Conservation (phyloP, 768 basidiomycete species). For the Amanita pallidorosea region DNA sequence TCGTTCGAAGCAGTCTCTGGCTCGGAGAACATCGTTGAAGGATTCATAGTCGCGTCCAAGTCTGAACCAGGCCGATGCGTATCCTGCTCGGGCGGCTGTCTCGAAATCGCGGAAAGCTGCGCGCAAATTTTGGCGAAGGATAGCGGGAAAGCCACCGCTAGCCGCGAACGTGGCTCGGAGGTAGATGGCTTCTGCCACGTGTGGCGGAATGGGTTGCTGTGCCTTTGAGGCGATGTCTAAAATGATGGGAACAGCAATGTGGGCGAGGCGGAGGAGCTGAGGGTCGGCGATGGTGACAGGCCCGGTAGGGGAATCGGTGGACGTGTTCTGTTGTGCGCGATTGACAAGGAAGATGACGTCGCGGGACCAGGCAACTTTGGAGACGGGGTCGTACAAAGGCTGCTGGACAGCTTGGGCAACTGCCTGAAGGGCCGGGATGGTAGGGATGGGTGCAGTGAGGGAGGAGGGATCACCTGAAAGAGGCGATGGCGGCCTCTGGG, state of each 20-base stretch:
- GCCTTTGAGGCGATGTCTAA: constrained; percentile 39
- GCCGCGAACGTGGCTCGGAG: constrained; percentile 66
- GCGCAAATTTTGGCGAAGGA: constrained; percentile 56
- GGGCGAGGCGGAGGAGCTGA: constrained; percentile 45
- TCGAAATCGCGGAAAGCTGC: constrained; percentile 88
- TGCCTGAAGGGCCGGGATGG: constrained; percentile 44
- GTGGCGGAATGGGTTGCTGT: constrained; percentile 19
- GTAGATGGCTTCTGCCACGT: constrained; percentile 66
- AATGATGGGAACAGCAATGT: constrained; percentile 55
- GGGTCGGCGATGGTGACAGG: constrained; percentile 49
- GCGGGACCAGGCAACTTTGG: constrained; percentile 68
- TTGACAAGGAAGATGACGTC: constrained; percentile 80
- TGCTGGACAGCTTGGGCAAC: constrained; percentile 42
- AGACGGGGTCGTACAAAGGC: constrained; percentile 42
- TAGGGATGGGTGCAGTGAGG: constrained; percentile 61
- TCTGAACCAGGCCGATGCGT: constrained; percentile 79
- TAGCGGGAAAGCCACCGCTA: constrained; percentile 60
- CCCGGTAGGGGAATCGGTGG: constrained; percentile 36
- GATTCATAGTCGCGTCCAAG: constrained; percentile 89
- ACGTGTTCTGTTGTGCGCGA: constrained; percentile 26
- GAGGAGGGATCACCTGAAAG: constrained; percentile 23
- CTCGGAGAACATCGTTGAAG: constrained; percentile 63
- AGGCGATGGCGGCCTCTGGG: constrained; percentile 30
- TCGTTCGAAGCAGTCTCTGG: constrained; percentile 79
- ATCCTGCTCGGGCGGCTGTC: constrained; percentile 67